phyloP scores from a whole-genome alignment of 352 stramenopile species.

The Globisporangium spinosum region DNA sequence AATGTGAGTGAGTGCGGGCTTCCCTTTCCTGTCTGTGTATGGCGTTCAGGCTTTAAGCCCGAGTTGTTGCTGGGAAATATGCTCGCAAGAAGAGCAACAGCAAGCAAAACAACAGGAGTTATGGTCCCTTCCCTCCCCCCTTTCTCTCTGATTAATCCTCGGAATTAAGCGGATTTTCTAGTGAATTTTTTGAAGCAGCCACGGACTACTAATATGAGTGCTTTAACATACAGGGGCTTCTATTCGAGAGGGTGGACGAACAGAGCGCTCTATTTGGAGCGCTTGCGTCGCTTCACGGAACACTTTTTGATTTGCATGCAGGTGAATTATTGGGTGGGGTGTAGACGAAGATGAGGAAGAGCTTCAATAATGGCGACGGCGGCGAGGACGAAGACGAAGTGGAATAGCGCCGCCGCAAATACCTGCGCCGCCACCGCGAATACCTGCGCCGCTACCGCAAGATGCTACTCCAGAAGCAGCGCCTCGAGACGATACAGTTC shows the following conservation, averaged over 20 bases:
- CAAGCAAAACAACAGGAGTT: not conserved
- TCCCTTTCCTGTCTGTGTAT: not conserved
- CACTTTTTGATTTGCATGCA: not conserved
- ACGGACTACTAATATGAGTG: not conserved
- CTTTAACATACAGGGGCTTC: slow-evolving; percentile 1
- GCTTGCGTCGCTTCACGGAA: slow-evolving; percentile 3
- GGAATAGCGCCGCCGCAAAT: slow-evolving; percentile 36
- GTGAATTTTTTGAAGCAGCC: not conserved
- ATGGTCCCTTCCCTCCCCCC: slow-evolving; percentile 7
- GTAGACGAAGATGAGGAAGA: slow-evolving; percentile 6
- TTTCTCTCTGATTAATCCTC: slow-evolving; percentile 16
- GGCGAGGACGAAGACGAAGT: slow-evolving; percentile 30
- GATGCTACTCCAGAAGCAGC: slow-evolving; percentile 45
- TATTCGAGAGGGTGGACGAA: slow-evolving; percentile 2
- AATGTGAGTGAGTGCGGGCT: not conserved
- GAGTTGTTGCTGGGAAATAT: not conserved
- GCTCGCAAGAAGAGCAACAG: not conserved
- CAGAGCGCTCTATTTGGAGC: not conserved
- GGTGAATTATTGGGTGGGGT: not conserved
- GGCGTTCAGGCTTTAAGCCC: not conserved
- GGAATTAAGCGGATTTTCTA: slow-evolving; percentile 7
- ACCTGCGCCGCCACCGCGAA: slow-evolving; percentile 32
- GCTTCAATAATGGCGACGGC: not conserved
- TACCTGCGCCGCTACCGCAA: slow-evolving; percentile 45
- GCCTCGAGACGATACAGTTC: slow-evolving; percentile 46